A percentile compares a stretch with the other conserved stretches of the same genome.
Evolutionary conservation across 768 basidiomycete genomes (phyloP).

Genomic region (Lactifluus echinatus): DNA sequence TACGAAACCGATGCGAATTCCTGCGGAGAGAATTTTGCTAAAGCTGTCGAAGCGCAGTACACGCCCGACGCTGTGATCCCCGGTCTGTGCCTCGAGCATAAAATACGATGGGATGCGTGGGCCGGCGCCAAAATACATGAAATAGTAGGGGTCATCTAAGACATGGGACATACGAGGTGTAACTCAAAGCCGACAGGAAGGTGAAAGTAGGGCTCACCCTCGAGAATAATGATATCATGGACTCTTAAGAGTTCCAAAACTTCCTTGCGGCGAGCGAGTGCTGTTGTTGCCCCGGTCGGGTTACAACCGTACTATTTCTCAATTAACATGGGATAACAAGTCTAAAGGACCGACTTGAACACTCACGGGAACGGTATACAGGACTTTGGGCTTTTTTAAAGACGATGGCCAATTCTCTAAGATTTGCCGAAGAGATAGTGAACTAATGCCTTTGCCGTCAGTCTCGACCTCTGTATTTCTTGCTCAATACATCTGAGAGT

Average conservation of each 20-base stretch:
- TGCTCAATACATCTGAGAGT: neutral
- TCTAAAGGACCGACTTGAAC: constrained; percentile 12
- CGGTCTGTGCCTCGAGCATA: constrained; percentile 57
- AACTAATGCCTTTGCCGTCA: constrained; percentile 62
- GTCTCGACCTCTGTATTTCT: constrained; percentile 57
- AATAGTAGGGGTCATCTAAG: constrained; percentile 73
- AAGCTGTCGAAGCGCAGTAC: constrained; percentile 87
- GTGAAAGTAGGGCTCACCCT: constrained; percentile 44
- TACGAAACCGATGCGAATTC: constrained; percentile 74
- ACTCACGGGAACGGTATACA: constrained; percentile 71
- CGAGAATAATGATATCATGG: constrained; percentile 74
- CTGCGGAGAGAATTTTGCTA: constrained; percentile 72
- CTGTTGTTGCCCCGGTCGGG: constrained; percentile 75
- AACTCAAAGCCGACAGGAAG: neutral
- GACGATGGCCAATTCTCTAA: constrained; percentile 67
- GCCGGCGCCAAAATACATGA: constrained; percentile 61
- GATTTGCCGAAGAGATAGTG: constrained; percentile 49
- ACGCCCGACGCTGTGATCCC: constrained; percentile 50
- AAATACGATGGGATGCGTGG: constrained; percentile 74
- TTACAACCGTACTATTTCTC: constrained; percentile 66
- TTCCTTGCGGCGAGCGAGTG: constrained; percentile 58
- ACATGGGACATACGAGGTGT: neutral
- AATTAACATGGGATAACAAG: neutral
- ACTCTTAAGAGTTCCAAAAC: constrained; percentile 63
- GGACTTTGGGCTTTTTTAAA: constrained; percentile 63